A percentile compares a stretch with the other conserved stretches of the same genome.
phyloP scores from a whole-genome alignment of 257 asterid genomes.

The Solanum appendiculatum region DNA sequence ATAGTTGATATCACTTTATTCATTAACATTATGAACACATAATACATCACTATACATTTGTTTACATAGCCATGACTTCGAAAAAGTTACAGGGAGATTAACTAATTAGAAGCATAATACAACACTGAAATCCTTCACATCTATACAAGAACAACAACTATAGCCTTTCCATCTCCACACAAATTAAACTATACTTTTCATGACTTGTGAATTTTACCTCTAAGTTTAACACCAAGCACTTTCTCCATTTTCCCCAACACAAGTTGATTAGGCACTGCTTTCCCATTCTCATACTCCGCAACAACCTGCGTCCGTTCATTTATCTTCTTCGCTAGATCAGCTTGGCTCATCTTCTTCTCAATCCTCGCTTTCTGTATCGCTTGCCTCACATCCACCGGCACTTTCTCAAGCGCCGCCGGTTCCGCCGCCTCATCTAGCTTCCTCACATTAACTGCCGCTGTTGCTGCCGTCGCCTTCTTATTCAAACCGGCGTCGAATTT shows the following conservation, averaged over 20 bases:
- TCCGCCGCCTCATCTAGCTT: slow-evolving; percentile 42
- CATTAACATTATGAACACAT: not conserved
- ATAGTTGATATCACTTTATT: too few relatives aligned
- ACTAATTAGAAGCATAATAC: not conserved
- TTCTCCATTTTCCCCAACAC: slow-evolving; percentile 39
- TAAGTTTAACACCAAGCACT: slow-evolving; percentile 23
- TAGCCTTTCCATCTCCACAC: not conserved
- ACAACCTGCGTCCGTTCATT: slow-evolving; percentile 34
- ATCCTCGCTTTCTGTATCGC: slow-evolving; percentile 40
- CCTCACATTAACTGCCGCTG: slow-evolving; percentile 11
- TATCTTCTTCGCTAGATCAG: slow-evolving; percentile 30
- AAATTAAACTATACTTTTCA: not conserved
- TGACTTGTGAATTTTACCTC: slow-evolving; percentile 9
- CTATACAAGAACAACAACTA: not conserved
- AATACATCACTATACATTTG: too few relatives aligned
- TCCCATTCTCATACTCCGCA: slow-evolving; percentile 38
- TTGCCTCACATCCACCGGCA: slow-evolving; percentile 26
- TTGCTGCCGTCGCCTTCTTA: slow-evolving; percentile 5
- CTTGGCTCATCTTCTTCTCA: slow-evolving; percentile 35
- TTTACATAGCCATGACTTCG: not conserved
- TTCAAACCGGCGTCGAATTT: slow-evolving; percentile 29
- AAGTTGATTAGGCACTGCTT: slow-evolving; percentile 35
- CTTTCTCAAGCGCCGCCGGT: slow-evolving; percentile 27
- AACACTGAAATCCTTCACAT: too few relatives aligned
- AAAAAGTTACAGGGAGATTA: not conserved